phyloP scores from a whole-genome alignment of 139 green algal genomes.

The Dunaliella primolecta region DNA sequence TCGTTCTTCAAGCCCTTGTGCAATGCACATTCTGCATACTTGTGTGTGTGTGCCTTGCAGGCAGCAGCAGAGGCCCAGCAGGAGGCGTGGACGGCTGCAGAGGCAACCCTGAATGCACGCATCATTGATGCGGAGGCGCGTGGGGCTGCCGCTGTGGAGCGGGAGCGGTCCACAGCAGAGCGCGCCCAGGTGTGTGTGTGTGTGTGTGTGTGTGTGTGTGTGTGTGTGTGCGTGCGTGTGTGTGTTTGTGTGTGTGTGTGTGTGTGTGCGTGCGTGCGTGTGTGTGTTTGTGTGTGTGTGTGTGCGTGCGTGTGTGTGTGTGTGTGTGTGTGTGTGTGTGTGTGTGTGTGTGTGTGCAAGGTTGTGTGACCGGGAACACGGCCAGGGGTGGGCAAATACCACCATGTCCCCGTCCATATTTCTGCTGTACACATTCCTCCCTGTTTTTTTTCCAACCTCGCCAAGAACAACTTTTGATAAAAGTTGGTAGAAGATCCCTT shows the following conservation, averaged over 20 bases:
- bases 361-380: too few species aligned
- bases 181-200: slow-evolving; percentile 27
- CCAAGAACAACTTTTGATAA: too few species aligned
- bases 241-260: not conserved
- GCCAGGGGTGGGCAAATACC: too few species aligned
- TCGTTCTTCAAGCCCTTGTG: too few species aligned
- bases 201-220: not conserved
- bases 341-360: too few species aligned
- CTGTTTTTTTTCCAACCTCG: too few species aligned
- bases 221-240: not conserved
- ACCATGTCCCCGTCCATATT: too few species aligned
- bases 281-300: not conserved
- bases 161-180: slow-evolving; percentile 40
- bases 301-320: not conserved
- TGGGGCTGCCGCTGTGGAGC: slow-evolving; percentile 44
- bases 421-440: too few species aligned
- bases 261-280: not conserved
- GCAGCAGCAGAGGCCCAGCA: slow-evolving; percentile 46
- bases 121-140: slow-evolving; percentile 52
- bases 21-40: too few species aligned
- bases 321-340: not conserved
- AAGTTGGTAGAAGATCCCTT: too few species aligned
- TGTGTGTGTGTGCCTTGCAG: too few species aligned
- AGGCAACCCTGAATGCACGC: slow-evolving; percentile 57
- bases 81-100: slow-evolving; percentile 64